Conservation (phyloP, 352 stramenopile species). For the Globisporangium iwayamae region DNA sequence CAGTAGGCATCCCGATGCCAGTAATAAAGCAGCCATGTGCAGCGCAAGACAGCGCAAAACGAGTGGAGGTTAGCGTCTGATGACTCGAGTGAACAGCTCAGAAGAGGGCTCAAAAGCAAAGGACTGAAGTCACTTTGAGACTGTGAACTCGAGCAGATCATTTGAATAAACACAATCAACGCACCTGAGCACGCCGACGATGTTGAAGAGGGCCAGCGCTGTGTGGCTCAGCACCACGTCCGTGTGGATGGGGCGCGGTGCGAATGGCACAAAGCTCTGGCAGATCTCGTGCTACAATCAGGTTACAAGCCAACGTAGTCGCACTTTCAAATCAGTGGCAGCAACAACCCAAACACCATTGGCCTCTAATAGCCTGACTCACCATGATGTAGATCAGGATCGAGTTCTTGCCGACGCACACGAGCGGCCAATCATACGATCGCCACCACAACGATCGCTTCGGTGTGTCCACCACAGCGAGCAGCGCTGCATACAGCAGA, state of each 20-base stretch:
- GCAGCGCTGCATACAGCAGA: conserved; percentile 24
- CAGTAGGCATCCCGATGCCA: not conserved
- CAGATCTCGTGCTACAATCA: conserved; percentile 52
- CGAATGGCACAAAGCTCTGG: conserved; percentile 48
- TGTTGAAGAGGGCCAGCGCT: conserved; percentile 47
- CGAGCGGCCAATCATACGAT: conserved; percentile 18
- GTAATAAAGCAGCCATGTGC: not conserved
- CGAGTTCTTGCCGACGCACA: conserved; percentile 65
- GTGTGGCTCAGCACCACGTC: conserved; percentile 18
- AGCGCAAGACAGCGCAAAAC: conserved; percentile 9
- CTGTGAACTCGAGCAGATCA: not conserved
- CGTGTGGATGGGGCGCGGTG: conserved; percentile 19
- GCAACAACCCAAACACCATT: not conserved
- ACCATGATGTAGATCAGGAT: conserved; percentile 76
- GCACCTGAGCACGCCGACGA: conserved; percentile 36
- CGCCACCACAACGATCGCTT: conserved; percentile 18
- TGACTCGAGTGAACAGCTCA: not conserved
- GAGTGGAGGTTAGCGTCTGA: not conserved
- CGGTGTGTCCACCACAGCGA: conserved; percentile 20
- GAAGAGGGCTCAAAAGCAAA: not conserved
- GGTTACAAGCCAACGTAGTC: conserved; percentile 3
- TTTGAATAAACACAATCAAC: conserved; percentile 7
- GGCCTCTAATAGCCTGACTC: not conserved
- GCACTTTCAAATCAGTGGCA: not conserved
- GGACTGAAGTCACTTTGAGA: not conserved